These are phyloP conservation scores for Gossypium laxum DNA, from an alignment of 441 rosid genomes.

Conservation along the genomic window DNA sequence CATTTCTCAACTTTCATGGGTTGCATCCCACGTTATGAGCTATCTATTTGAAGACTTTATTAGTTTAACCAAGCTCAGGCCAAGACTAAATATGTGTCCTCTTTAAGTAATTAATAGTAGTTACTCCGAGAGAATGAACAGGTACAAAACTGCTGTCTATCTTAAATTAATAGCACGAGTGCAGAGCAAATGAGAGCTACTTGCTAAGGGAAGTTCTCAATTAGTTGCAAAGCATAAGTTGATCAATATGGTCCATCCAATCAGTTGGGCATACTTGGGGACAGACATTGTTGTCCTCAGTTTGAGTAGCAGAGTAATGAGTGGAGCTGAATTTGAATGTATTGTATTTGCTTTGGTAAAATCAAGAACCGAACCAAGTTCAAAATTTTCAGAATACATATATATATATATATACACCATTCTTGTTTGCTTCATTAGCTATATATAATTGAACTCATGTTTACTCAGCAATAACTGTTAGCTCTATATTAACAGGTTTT, in stretches of 20 bases:
- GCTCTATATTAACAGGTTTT: background rate
- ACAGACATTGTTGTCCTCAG: background rate
- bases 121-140: background rate
- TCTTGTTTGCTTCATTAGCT: background rate
- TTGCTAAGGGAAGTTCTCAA: background rate
- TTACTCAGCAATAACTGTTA: background rate
- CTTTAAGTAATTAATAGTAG: background rate
- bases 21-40: background rate
- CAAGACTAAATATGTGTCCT: background rate
- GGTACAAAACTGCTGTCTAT: background rate
- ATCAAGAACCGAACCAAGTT: background rate
- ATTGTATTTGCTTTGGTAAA: background rate
- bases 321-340: background rate
- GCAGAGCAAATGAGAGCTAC: background rate
- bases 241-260: background rate
- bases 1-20: background rate
- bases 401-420: background rate
- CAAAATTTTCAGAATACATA: background rate
- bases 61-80: background rate
- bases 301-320: background rate
- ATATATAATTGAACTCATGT: background rate
- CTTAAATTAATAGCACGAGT: background rate
- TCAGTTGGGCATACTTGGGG: background rate
- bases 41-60: background rate
- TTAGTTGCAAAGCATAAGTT: background rate